Evolutionary conservation across 805 yeast species (phyloP).

Genomic region (Helenozyma rhizophorensis): DNA sequence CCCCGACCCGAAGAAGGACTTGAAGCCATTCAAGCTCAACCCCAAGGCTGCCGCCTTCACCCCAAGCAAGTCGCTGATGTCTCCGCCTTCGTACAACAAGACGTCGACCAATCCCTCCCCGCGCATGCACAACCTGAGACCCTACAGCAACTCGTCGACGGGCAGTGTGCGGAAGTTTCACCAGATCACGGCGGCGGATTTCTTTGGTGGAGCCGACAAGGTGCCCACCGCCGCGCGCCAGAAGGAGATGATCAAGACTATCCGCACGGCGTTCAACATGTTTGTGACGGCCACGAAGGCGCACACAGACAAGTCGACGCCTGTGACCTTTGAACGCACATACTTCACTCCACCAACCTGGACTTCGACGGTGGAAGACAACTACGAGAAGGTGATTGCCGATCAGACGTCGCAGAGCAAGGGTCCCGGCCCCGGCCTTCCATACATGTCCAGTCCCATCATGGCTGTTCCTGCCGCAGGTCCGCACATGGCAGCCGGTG

Average conservation of each 20-base stretch:
- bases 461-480: conserved; percentile 16
- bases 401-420: conserved; percentile 18
- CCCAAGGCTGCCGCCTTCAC: conserved; percentile 66
- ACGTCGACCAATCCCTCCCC: conserved; percentile 32
- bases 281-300: conserved; percentile 43
- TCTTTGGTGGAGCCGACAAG: conserved; percentile 36
- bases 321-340: conserved; percentile 51
- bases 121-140: conserved; percentile 27
- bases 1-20: conserved; percentile 8
- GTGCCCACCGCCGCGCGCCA: conserved; percentile 38
- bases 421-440: conserved; percentile 16
- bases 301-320: conserved; percentile 16
- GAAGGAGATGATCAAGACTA: conserved; percentile 29
- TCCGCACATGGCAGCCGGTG: conserved; percentile 16
- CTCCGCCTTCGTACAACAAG: conserved; percentile 19
- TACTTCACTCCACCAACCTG: conserved; percentile 77
- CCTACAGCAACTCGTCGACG: conserved; percentile 19
- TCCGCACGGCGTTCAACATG: conserved; percentile 47
- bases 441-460: conserved; percentile 31
- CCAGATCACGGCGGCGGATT: conserved; percentile 38
- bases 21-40: conserved; percentile 62
- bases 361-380: conserved; percentile 55
- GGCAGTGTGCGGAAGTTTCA: conserved; percentile 26
- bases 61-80: conserved; percentile 33
- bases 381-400: conserved; percentile 51